Evolutionary conservation across 331 rosid species (phyloP), one percentile per base, ranked within the genome.

Genomic region (Cydonia oblonga): DNA sequence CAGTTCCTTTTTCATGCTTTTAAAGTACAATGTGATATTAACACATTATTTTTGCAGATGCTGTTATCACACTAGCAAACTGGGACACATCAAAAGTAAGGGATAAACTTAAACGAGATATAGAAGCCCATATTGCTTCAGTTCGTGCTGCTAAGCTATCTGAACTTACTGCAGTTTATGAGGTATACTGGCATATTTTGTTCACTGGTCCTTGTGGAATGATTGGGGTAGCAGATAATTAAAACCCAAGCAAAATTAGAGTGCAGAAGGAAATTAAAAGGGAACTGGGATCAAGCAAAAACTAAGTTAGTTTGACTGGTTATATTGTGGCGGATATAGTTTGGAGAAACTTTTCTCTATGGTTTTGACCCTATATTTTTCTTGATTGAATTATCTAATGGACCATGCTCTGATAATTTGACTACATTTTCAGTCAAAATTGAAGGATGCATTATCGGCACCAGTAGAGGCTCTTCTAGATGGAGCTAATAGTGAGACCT

Each of bases 401-500:
- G 83, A 68, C 75, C 33, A 74, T 68, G 70, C 83, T 85, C 83
- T 85, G 80, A 86, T 57, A 42, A 66, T 61, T 38, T 65, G 73
- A 78, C 18, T 74, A 38, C 29, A n/a, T 64, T 78, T 88, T 75
- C 96, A 95, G 99, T 78, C 28, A 62, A 88, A 91, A 82, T 83
- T 95, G 79, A 91, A 85, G 81, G 84, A 86, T 5, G 91, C 96
- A 52, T 83, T 95, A 69, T 79, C 90, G 59, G 97, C 84, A 76
- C 96, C 99, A 5, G 87, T 88, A 38, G 97, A 91, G 75, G 96
- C 92, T 70, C 93, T 95, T 74, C 77, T 95, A 69, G 99, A 95
- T 81, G 97, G 92, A 78, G 97, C 96, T 75, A 88, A 69, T 69
- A 83, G 75, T 52, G 97, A 91, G 77, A 95, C 99, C 11, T 95